Evolutionary conservation across 148 eudicot genomes (phyloP).

Genomic region (Gaultheria prostrata): DNA sequence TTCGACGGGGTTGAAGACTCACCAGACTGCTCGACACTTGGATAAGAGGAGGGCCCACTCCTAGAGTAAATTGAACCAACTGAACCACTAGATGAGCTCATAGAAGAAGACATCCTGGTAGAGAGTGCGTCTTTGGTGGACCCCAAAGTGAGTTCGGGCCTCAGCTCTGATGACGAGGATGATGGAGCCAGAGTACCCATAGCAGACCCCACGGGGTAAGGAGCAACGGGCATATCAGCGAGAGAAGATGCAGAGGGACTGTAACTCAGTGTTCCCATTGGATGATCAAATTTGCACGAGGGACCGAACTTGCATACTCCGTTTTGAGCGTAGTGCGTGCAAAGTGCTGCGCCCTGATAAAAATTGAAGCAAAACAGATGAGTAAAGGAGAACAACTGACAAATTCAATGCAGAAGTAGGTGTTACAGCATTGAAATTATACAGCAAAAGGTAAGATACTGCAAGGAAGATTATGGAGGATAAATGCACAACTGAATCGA

Average conservation of each 20-base stretch:
- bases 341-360: constrained; percentile 76
- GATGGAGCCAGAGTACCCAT: constrained; percentile 76
- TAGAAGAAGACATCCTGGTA: constrained; percentile 43
- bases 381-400: neutral
- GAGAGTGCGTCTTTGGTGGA: constrained; percentile 43
- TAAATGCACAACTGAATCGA: neutral
- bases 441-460: neutral
- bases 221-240: constrained; percentile 94
- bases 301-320: constrained; percentile 69
- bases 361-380: neutral
- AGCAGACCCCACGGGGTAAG: constrained; percentile 82
- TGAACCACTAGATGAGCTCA: constrained; percentile 52
- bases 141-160: constrained; percentile 46
- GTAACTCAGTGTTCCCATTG: constrained; percentile 75
- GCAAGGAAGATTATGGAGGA: neutral
- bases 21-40: constrained; percentile 37
- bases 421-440: neutral
- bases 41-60: constrained; percentile 48
- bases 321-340: constrained; percentile 71
- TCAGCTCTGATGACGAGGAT: constrained; percentile 79
- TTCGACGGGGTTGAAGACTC: constrained; percentile 42
- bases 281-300: constrained; percentile 68
- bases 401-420: neutral
- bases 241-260: constrained; percentile 93
- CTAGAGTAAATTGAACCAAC: constrained; percentile 56